Evolutionary conservation across 2,329 filamentous ascomycete species (phyloP), one percentile per base, ranked within the genome.

Genomic region (Dothideomycetes sp.): DNA sequence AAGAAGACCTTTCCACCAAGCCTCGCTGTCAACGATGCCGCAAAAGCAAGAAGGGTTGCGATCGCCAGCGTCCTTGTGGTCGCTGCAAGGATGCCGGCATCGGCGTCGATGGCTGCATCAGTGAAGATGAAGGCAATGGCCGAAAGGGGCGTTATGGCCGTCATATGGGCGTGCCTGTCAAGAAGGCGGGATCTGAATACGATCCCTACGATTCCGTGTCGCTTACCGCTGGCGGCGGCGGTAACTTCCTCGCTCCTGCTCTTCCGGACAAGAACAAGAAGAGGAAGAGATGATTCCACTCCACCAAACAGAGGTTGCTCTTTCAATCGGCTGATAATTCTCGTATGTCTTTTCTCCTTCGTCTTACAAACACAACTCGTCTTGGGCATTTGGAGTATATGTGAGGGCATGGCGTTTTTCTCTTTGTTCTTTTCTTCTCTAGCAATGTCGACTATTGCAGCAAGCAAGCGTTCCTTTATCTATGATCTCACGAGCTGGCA

Each of bases 21-120:
- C 91, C 91, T 43, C 87, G 91, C 48, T 98, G 91, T 70, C 91
- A 98, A 62, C 83, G 91, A 44, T 98, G 91, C 71, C 83, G 91
- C 55, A 98, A 98, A 76, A 96, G 89, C 68, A 98, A 98, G 73
- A 98, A 98, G 67, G 91, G 91, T 10, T 98, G 91, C 59, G 91
- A 98, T 67, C 82, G 91, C 44, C 91, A 96, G 64, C 81, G 91
- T 27, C 91, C 91, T 19, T 98, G 91, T 57, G 85, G 87, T 42
- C 79, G 91, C 48, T 98, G 91, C 76, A 86, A 87, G 61, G 91
- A 98, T 64, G 91, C 91, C 30, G 91, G 91, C 15, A 85, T 98
- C 53, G 83, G 84, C 43, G 79, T 86, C 45, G 91, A 96, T 51
- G 85, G 89, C 49, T 98, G 91, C 63, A 78, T 98, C 63, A 95